A percentile compares a stretch with the other conserved stretches of the same genome.
Evolutionary conservation across 1,139 yeast genomes (phyloP).

Genomic region (Meyerozyma sp.): DNA sequence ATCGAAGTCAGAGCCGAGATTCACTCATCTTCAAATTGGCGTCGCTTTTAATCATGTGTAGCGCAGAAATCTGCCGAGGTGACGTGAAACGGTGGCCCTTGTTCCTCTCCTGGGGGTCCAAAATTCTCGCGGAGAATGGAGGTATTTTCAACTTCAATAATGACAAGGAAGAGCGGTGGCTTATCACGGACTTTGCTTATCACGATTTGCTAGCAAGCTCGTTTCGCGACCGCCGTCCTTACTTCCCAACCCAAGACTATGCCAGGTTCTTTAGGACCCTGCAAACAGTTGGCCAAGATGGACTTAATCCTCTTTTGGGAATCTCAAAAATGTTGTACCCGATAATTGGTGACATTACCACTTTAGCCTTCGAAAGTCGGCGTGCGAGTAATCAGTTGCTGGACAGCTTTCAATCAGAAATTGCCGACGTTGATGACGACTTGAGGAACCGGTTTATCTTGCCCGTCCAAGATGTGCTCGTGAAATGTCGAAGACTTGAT

Average conservation of each 20-base stretch:
- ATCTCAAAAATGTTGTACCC: conserved; percentile 63
- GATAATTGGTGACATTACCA: conserved; percentile 64
- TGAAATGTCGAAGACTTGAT: conserved; percentile 22
- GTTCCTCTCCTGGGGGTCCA: conserved; percentile 57
- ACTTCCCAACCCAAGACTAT: conserved; percentile 53
- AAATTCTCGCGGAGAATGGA: conserved; percentile 50
- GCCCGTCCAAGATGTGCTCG: background rate
- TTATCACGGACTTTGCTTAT: conserved; percentile 76
- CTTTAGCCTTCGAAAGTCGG: conserved; percentile 51
- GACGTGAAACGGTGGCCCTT: conserved; percentile 68
- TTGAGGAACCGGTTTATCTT: background rate
- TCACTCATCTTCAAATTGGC: conserved; percentile 48
- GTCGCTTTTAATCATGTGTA: conserved; percentile 58
- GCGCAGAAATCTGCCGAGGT: conserved; percentile 72
- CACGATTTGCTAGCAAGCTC: conserved; percentile 72
- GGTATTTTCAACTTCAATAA: conserved; percentile 51
- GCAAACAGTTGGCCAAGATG: conserved; percentile 29
- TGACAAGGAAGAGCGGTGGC: conserved; percentile 63
- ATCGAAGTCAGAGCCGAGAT: conserved; percentile 17
- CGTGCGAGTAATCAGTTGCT: conserved; percentile 7
- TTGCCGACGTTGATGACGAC: background rate
- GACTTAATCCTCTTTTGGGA: conserved; percentile 66
- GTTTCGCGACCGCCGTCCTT: conserved; percentile 49
- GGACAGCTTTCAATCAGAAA: background rate
- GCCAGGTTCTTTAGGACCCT: conserved; percentile 44